These are phyloP conservation scores for Boletus subcaerulescens DNA, from an alignment of 768 basidiomycete species.

Conservation along the genomic window DNA sequence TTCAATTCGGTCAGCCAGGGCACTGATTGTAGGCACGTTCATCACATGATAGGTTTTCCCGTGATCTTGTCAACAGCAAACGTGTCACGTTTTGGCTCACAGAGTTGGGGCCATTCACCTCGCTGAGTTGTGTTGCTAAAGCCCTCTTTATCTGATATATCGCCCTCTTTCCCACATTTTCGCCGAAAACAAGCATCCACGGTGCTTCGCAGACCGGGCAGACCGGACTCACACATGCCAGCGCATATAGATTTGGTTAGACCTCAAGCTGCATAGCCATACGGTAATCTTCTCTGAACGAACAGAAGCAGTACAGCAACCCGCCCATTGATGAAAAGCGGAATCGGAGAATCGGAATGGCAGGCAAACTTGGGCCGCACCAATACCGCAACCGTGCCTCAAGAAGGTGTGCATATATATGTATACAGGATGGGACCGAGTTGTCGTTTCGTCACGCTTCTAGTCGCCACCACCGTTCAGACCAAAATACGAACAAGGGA, in stretches of 20 bases:
- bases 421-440: neutral
- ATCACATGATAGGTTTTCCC: neutral
- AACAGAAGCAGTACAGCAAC: neutral
- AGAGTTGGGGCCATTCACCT: neutral
- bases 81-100: neutral
- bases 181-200: constrained; percentile 1
- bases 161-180: neutral
- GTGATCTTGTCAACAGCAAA: too few species aligned
- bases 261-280: neutral
- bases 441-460: neutral
- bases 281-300: neutral
- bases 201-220: neutral
- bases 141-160: neutral
- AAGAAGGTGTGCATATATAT: neutral
- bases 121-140: neutral
- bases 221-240: neutral
- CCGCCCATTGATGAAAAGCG: constrained; percentile 14
- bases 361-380: constrained; percentile 5
- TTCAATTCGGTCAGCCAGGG: neutral
- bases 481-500: neutral
- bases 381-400: neutral
- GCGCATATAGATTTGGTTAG: neutral
- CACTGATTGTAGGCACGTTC: neutral
- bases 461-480: neutral
- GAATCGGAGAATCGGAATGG: constrained; percentile 2